Percentiles rank a stretch among this genome's conserved stretches.
Conservation (phyloP, 2,329 filamentous ascomycete species). For the Fusarium illudens region DNA sequence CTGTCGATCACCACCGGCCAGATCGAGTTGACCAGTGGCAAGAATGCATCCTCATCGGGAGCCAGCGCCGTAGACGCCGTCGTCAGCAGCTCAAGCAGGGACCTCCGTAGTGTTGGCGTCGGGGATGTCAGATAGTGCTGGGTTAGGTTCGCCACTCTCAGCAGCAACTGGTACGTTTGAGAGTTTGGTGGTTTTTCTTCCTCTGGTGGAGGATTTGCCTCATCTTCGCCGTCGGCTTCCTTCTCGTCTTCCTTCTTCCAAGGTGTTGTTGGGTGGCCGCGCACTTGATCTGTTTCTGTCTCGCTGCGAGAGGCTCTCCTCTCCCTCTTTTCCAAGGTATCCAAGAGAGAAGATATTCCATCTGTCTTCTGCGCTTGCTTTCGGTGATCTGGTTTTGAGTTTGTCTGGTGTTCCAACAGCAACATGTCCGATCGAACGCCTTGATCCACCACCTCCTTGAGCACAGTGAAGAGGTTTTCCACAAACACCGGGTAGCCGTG, state of each 20-base stretch:
- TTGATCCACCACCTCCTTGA: constrained; percentile 85
- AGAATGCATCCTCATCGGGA: constrained; percentile 80
- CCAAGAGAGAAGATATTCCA: constrained; percentile 57
- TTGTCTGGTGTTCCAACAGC: constrained; percentile 54
- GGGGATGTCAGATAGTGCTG: constrained; percentile 91
- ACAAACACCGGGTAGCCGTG: constrained; percentile 91
- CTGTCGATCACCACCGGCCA: constrained; percentile 84
- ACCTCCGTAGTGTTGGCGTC: constrained; percentile 79
- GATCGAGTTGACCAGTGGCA: constrained; percentile 88
- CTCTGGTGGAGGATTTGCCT: constrained; percentile 47
- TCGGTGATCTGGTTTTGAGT: constrained; percentile 51
- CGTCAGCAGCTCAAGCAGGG: constrained; percentile 78
- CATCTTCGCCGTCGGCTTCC: constrained; percentile 47
- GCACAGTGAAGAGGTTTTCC: constrained; percentile 82
- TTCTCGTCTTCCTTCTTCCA: constrained; percentile 52
- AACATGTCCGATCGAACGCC: constrained; percentile 69
- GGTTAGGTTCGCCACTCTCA: constrained; percentile 82
- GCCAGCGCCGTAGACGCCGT: constrained; percentile 78
- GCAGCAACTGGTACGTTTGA: constrained; percentile 81
- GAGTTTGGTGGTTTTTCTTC: constrained; percentile 72
- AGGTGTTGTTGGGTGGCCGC: constrained; percentile 46
- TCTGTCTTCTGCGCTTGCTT: constrained; percentile 47
- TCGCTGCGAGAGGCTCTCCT: constrained; percentile 47
- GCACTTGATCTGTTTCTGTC: constrained; percentile 41
- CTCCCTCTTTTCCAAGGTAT: constrained; percentile 67